Conservation (phyloP, 257 asterid genomes). For the Salvia miltiorrhiza region DNA sequence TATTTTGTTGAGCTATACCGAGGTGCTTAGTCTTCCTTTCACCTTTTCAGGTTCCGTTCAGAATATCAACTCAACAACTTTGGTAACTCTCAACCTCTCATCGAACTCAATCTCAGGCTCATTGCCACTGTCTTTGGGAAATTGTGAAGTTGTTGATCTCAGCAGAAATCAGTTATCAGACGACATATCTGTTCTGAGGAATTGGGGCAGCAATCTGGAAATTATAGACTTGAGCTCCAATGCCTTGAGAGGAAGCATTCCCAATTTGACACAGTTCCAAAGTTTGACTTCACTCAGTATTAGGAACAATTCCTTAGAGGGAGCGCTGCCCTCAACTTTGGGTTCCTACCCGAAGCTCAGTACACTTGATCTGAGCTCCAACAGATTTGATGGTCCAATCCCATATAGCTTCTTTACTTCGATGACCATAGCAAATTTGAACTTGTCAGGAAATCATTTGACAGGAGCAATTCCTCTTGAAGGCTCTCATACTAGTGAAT, state of each 20-base stretch:
- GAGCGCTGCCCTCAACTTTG: constrained; percentile 46
- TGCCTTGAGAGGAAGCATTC: constrained; percentile 61
- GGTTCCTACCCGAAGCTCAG: constrained; percentile 45
- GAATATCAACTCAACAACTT: constrained; percentile 58
- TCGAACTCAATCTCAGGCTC: constrained; percentile 65
- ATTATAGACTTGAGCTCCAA: constrained; percentile 78
- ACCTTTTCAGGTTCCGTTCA: constrained; percentile 60
- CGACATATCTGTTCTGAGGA: constrained; percentile 44
- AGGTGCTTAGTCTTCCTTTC: constrained; percentile 23
- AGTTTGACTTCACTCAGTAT: constrained; percentile 46
- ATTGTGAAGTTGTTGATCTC: constrained; percentile 62
- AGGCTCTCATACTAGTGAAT: constrained; percentile 50
- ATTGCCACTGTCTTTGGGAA: constrained; percentile 64
- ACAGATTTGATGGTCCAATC: constrained; percentile 60
- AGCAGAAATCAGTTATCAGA: constrained; percentile 61
- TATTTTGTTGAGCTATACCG: background rate
- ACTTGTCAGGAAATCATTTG: constrained; percentile 71
- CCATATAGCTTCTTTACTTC: constrained; percentile 65
- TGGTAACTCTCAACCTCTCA: constrained; percentile 67
- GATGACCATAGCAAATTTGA: constrained; percentile 47
- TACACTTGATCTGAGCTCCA: constrained; percentile 68
- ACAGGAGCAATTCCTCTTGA: constrained; percentile 68
- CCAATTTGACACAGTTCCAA: constrained; percentile 59
- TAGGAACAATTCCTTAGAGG: constrained; percentile 63
- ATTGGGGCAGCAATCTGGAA: constrained; percentile 60